Evolutionary conservation across 1,139 yeast species (phyloP).

Genomic region (Saccharomyces hybrid): DNA sequence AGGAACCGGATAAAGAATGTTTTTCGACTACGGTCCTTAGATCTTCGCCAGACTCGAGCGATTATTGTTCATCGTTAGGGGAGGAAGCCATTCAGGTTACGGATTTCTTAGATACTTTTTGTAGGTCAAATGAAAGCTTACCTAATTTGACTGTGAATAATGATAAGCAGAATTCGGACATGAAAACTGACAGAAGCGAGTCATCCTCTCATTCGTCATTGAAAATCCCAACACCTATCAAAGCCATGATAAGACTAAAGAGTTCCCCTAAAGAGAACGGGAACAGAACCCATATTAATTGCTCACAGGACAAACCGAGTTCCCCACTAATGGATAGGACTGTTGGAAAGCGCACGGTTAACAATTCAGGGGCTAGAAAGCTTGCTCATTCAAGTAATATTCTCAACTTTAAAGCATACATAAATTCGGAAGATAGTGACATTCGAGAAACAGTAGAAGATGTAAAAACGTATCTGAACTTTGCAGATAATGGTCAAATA

Average conservation of each 20-base stretch:
- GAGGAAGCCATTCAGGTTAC: constrained; percentile 5
- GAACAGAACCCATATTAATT: not conserved
- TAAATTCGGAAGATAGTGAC: not conserved
- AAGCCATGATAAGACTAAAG: constrained; percentile 17
- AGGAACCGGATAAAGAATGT: not conserved
- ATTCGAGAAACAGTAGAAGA: constrained; percentile 14
- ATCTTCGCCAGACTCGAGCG: not conserved
- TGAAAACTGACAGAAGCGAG: not conserved
- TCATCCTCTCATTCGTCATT: constrained; percentile 13
- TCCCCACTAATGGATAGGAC: not conserved
- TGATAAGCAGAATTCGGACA: not conserved
- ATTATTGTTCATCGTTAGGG: not conserved
- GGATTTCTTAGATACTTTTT: constrained; percentile 1
- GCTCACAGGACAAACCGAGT: not conserved
- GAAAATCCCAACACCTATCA: constrained; percentile 19
- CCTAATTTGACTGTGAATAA: not conserved
- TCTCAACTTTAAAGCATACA: constrained; percentile 5
- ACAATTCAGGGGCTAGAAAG: constrained; percentile 3
- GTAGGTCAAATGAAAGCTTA: not conserved
- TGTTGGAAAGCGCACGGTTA: constrained; percentile 6
- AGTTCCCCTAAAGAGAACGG: constrained; percentile 13
- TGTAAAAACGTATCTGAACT: constrained; percentile 16
- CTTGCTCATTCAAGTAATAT: constrained; percentile 2
- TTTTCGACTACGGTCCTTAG: not conserved
- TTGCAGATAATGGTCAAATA: constrained; percentile 9